These are phyloP conservation scores for Fusarium foetens DNA, from an alignment of 2,329 filamentous ascomycete species.

Conservation along the genomic window DNA sequence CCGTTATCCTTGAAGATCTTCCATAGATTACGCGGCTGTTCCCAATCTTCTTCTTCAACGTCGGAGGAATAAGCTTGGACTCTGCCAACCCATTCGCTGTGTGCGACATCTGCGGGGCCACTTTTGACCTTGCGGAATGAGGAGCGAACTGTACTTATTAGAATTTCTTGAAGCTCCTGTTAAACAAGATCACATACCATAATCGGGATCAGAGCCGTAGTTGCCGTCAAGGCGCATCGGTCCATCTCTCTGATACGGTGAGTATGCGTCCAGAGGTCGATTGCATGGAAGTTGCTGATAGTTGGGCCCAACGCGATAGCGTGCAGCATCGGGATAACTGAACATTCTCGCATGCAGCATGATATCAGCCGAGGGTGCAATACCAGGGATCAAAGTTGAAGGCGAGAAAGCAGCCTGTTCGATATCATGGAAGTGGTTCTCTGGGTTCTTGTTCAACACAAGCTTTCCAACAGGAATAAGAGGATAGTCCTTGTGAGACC, in stretches of 20 bases:
- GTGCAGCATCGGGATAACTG: conserved; percentile 60
- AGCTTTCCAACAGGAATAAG: not conserved
- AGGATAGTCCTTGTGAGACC: not conserved
- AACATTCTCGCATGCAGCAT: conserved; percentile 61
- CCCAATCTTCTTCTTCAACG: not conserved
- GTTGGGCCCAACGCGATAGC: conserved; percentile 64
- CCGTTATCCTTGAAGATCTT: not conserved
- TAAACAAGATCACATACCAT: not conserved
- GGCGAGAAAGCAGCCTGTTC: conserved; percentile 64
- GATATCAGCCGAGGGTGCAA: conserved; percentile 59
- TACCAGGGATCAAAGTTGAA: conserved; percentile 60
- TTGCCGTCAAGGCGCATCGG: not conserved
- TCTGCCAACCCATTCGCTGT: conserved; percentile 1
- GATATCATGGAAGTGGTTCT: conserved; percentile 61
- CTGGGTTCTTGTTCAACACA: not conserved
- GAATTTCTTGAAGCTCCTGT: fast-evolving
- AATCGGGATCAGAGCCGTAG: not conserved
- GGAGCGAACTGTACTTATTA: not conserved
- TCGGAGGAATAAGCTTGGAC: not conserved
- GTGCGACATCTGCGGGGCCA: not conserved
- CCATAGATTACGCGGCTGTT: not conserved
- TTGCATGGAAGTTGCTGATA: conserved; percentile 58
- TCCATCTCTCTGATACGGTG: not conserved
- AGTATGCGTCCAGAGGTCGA: not conserved
- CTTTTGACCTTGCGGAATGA: conserved; percentile 1